Conservation (phyloP, 129 eudicot genomes). For the Oenanthe sinensis region DNA sequence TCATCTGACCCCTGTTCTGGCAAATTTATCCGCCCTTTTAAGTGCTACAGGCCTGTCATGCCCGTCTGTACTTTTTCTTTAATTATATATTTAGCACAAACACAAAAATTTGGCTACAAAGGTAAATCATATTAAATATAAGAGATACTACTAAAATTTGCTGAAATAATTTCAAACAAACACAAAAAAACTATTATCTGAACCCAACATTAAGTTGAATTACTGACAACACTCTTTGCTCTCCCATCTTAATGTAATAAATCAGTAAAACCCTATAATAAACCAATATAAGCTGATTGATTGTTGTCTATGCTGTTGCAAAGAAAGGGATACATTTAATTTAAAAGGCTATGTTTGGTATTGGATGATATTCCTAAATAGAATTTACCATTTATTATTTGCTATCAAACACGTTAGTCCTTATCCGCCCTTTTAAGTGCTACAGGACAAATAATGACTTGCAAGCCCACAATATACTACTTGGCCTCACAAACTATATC, state of each 20-base stretch:
- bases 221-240: too few species aligned
- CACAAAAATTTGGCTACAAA: too few species aligned
- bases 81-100: not conserved
- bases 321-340: not conserved
- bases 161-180: too few species aligned
- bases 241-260: too few species aligned
- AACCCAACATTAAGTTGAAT: too few species aligned
- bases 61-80: not conserved
- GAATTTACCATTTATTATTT: too few species aligned
- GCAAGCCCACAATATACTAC: not conserved
- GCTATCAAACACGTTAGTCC: not conserved
- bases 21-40: not conserved
- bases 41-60: not conserved
- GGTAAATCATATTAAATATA: too few species aligned
- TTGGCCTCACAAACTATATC: not conserved
- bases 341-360: not conserved
- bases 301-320: not conserved
- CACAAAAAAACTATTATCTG: too few species aligned
- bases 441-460: not conserved
- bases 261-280: too few species aligned
- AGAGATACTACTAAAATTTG: too few species aligned
- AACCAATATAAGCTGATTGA: not conserved
- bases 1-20: not conserved
- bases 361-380: not conserved
- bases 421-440: too few species aligned